Base-by-base conservation (phyloP, 495 filamentous ascomycete genomes). In the Chlorociboria aeruginascens region DNA sequence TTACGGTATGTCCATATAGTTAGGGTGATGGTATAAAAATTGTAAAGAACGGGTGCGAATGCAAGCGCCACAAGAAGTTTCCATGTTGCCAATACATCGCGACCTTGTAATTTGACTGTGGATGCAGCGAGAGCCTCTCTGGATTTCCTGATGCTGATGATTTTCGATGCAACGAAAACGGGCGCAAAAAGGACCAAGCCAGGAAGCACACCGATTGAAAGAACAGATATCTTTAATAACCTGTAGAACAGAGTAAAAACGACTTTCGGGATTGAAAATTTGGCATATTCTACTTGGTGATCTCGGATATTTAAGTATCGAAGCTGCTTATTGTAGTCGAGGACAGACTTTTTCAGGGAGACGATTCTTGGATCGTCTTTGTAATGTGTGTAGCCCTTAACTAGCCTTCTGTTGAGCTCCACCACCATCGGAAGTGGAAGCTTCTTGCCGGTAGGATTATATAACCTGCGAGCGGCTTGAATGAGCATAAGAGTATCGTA, bases 401-500 rank as follows among this genome's bases (percentile, higher is more conserved):
- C 85, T 2, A 99, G 74, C 40, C 93, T 81, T 48, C 92, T 79
- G 64, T 99, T 99, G 43, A 99, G 78, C 65, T 99, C 92, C 36
- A 99, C 87, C 7, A 97, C 87, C 70, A 88, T 83, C 1, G 92
- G 87, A 36, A 99, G 73, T 6, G 92, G 92, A 17, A 97, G 74
- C 63, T 95, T 95, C 69, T 92, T 97, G 53, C 88, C 83, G 38
- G 85, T 85, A 8, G 85, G 85, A 57, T 96, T 96, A 62, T 99
- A 99, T 28, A 99, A 68, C 39, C 92, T 79, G 52, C 92, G 77
- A 11, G 86, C 92, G 36, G 92, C 93, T 78, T 99, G 92, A 48
- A 96, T 94, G 36, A 89, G 83, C 92, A 96, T 96, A 8, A 99
- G 69, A 12, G 92, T 97, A 55, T 97, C 93, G 61, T 95, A 96